A percentile compares a stretch with the other conserved stretches of the same genome.
Evolutionary conservation across 352 stramenopile species (phyloP).

Genomic region (Phytophthora pluvialis): DNA sequence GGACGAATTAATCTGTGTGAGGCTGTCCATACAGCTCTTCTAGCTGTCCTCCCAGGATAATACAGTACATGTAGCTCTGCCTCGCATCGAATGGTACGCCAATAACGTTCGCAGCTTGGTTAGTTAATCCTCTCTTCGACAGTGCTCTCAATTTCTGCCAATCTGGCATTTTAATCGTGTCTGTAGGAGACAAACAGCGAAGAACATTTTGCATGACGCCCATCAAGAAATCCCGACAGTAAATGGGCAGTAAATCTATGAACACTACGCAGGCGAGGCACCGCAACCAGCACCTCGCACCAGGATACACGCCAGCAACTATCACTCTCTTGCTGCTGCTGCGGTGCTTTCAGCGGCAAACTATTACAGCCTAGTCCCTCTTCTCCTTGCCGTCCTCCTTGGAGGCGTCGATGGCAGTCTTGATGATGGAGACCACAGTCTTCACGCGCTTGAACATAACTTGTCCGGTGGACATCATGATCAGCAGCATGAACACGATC

Average conservation of each 20-base stretch:
- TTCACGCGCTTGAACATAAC: constrained; percentile 88
- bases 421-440: constrained; percentile 75
- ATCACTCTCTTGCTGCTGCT: constrained; percentile 9
- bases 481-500: constrained; percentile 88
- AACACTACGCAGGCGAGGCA: constrained; percentile 27
- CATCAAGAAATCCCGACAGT: not conserved
- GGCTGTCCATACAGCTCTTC: too few relatives aligned
- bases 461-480: constrained; percentile 82
- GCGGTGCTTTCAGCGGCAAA: constrained; percentile 8
- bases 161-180: not conserved
- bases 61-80: too few relatives aligned
- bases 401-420: constrained; percentile 63
- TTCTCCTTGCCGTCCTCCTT: constrained; percentile 62
- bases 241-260: constrained; percentile 31
- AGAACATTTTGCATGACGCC: not conserved
- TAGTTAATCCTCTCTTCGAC: not conserved
- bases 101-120: not conserved
- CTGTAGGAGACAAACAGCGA: not conserved
- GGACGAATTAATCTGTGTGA: too few relatives aligned
- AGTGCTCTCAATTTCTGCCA: not conserved
- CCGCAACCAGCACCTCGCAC: constrained; percentile 17
- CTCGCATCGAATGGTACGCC: not conserved
- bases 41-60: too few relatives aligned
- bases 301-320: constrained; percentile 18
- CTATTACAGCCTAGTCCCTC: constrained; percentile 55